phyloP scores from a whole-genome alignment of 2,329 filamentous ascomycete species.

The Colletotrichum liaoningense region DNA sequence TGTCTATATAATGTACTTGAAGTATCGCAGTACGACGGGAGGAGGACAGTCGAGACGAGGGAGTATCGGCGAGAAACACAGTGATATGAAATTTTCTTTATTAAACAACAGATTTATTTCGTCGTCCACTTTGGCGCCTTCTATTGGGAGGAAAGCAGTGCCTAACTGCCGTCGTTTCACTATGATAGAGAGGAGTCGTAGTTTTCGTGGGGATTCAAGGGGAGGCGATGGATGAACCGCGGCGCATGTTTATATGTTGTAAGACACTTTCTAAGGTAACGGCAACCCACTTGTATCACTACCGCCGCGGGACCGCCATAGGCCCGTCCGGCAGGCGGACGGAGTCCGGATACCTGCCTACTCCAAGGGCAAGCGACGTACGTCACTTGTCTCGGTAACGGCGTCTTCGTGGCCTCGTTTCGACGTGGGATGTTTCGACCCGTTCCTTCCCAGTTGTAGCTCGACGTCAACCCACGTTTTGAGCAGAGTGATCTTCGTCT shows the following conservation, averaged over 20 bases:
- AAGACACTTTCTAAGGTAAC: background rate
- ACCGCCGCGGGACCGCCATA: background rate
- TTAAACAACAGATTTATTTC: too few relatives aligned
- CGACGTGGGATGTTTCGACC: background rate
- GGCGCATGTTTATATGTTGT: background rate
- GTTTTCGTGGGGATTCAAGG: background rate
- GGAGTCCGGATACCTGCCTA: background rate
- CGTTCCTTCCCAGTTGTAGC: background rate
- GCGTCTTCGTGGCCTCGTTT: background rate
- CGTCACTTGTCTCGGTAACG: background rate
- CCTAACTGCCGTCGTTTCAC: slow-evolving; percentile 15
- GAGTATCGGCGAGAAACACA: too few relatives aligned
- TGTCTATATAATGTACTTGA: too few relatives aligned
- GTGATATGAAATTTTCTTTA: too few relatives aligned
- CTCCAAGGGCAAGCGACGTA: background rate
- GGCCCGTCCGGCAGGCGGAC: too few relatives aligned
- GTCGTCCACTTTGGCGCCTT: too few relatives aligned
- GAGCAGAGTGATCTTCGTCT: background rate
- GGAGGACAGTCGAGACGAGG: too few relatives aligned
- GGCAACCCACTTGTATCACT: background rate
- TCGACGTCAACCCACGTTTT: background rate
- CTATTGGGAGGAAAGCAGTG: too few relatives aligned
- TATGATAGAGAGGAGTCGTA: background rate
- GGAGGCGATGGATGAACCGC: too few relatives aligned
- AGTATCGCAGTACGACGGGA: too few relatives aligned